Conservation (phyloP, 148 eudicot species). For the Fagopyrum tataricum region DNA sequence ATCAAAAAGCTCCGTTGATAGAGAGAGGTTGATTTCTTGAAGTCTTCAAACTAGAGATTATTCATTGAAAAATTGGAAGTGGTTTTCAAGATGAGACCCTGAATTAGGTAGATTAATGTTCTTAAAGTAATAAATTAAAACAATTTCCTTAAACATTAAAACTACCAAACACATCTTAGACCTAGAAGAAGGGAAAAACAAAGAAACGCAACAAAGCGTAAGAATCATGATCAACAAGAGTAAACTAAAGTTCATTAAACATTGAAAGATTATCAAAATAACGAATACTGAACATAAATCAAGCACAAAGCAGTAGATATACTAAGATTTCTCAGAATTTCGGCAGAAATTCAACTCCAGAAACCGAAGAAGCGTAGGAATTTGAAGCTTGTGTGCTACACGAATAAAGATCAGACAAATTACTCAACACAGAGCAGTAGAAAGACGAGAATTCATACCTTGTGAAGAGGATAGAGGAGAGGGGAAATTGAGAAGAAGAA, state of each 20-base stretch:
- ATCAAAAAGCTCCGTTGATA: background rate
- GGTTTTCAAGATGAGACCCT: background rate
- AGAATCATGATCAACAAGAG: background rate
- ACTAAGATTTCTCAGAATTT: background rate
- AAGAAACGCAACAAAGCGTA: background rate
- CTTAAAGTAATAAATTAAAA: background rate
- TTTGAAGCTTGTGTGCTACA: background rate
- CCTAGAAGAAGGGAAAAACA: background rate
- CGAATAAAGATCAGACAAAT: background rate
- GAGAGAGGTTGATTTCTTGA: background rate
- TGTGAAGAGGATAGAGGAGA: background rate
- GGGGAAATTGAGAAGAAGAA: background rate
- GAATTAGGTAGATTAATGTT: background rate
- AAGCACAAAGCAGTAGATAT: too few species aligned
- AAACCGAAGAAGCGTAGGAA: background rate
- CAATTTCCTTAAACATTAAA: background rate
- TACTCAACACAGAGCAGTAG: background rate
- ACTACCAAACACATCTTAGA: background rate
- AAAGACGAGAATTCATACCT: background rate
- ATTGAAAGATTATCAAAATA: background rate
- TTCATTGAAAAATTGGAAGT: background rate
- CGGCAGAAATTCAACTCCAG: background rate
- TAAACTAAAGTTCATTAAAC: background rate
- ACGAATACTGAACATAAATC: background rate
- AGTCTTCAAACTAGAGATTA: background rate